Evolutionary conservation across 75 land plant genomes (phyloP).

Genomic region (Pseudotsuga menziesii): DNA sequence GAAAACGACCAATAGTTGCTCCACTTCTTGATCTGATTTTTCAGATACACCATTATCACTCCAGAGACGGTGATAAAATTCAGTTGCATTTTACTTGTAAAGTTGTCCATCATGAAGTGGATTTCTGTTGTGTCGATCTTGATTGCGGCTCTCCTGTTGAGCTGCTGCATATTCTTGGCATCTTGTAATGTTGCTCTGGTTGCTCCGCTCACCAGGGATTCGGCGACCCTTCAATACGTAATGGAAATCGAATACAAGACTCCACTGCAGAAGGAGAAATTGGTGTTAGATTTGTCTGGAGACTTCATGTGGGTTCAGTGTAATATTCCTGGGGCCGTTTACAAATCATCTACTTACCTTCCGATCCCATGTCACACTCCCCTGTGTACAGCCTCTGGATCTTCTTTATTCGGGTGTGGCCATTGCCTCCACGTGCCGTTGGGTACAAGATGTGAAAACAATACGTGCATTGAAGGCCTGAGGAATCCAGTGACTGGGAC

Average conservation of each 20-base stretch:
- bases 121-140: no score
- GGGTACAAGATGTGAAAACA: neutral
- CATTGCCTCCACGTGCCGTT: neutral
- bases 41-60: no score
- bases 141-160: no score
- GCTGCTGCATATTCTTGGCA: no score
- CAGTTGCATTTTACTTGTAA: no score
- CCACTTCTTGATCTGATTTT: no score
- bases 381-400: constrained; percentile 10
- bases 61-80: no score
- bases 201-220: constrained; percentile 21
- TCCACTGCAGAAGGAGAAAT: constrained; percentile 1
- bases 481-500: no score
- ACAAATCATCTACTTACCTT: constrained; percentile 14
- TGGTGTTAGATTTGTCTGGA: constrained; percentile 25
- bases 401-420: neutral
- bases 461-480: neutral
- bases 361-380: constrained; percentile 16
- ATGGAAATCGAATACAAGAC: neutral
- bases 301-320: constrained; percentile 25
- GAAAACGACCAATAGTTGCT: no score
- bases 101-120: no score
- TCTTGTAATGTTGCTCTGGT: no score
- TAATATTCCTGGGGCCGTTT: neutral
- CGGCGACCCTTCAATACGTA: constrained; percentile 19